These are phyloP conservation scores for Nemania sp. DNA, from an alignment of 2,329 filamentous ascomycete genomes.

Conservation along the genomic window DNA sequence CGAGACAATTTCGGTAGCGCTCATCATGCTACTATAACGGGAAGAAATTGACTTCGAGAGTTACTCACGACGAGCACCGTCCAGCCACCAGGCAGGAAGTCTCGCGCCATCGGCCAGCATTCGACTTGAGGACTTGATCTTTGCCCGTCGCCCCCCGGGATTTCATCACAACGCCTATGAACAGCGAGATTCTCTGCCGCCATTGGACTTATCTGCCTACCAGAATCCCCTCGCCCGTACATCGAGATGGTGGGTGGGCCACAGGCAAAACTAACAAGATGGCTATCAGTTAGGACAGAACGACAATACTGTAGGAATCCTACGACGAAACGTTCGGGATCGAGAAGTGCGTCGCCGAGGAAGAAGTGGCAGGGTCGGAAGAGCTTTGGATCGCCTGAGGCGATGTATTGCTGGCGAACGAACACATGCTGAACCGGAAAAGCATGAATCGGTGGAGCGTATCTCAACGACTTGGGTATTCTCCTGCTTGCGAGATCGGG, in stretches of 20 bases:
- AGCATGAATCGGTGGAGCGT: neutral
- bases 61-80: neutral
- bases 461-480: neutral
- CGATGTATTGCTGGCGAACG: neutral
- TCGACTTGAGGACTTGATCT: neutral
- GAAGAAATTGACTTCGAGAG: no score
- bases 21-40: no score
- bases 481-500: neutral
- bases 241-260: neutral
- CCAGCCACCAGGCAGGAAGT: neutral
- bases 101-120: neutral
- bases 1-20: no score
- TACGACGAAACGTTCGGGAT: neutral
- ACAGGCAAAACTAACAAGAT: neutral
- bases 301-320: neutral
- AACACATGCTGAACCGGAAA: constrained; percentile 3
- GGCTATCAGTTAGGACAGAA: neutral
- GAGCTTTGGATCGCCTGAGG: neutral
- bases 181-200: neutral
- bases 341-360: neutral
- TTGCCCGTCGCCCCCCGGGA: neutral
- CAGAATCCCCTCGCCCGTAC: neutral
- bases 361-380: neutral
- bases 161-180: neutral
- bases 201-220: neutral